Percentiles rank a stretch among this genome's conserved stretches.
Evolutionary conservation across 2,329 filamentous ascomycete species (phyloP).

Genomic region (Arthrobotrys sinensis): DNA sequence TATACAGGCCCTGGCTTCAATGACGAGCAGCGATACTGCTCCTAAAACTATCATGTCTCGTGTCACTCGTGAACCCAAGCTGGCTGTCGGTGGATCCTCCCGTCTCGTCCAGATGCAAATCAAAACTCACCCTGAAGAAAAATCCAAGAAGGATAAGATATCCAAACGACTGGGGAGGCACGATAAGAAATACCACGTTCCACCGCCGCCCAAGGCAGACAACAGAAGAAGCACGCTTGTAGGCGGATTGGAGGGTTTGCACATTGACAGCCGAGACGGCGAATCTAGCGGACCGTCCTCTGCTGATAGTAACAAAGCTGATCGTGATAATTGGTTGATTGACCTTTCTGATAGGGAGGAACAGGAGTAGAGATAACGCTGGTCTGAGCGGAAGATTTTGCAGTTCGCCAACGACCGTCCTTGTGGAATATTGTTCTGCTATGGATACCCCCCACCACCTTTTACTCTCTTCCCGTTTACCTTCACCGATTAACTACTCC

Average conservation of each 20-base stretch:
- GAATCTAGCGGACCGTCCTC: neutral
- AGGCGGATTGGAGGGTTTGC: slow-evolving; percentile 25
- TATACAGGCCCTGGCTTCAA: slow-evolving; percentile 85
- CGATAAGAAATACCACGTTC: slow-evolving; percentile 30
- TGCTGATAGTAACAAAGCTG: neutral
- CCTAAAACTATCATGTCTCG: slow-evolving; percentile 92
- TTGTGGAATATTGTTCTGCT: neutral
- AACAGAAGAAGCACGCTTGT: slow-evolving; percentile 26
- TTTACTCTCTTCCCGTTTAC: neutral
- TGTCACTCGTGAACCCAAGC: slow-evolving; percentile 66
- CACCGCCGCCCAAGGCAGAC: slow-evolving; percentile 5
- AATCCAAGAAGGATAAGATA: slow-evolving; percentile 42
- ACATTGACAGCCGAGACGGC: slow-evolving; percentile 40
- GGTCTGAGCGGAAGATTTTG: neutral
- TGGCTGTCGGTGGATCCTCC: slow-evolving; percentile 63
- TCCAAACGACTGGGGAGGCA: neutral
- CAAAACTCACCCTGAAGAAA: slow-evolving; percentile 5
- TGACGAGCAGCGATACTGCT: slow-evolving; percentile 82
- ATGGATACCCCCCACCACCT: neutral
- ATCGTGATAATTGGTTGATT: slow-evolving; percentile 14
- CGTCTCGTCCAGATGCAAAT: slow-evolving; percentile 48
- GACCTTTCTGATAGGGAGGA: neutral
- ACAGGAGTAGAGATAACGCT: neutral
- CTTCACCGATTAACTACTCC: neutral
- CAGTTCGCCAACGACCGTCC: neutral